phyloP scores from a whole-genome alignment of 768 basidiomycete species.

The Amanita inopinata region DNA sequence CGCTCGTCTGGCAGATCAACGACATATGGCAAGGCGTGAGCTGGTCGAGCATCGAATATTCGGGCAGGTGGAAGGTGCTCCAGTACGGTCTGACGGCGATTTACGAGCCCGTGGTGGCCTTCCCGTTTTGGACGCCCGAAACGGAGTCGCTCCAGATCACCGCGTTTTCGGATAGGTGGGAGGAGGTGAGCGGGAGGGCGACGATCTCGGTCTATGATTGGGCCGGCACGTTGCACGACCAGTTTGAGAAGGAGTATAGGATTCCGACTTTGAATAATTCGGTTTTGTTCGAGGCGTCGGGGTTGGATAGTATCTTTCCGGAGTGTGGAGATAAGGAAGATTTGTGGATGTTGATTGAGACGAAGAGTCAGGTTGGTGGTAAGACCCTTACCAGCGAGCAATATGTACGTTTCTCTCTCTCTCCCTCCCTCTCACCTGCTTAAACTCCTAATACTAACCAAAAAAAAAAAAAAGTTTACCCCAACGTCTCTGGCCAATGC shows the following conservation, averaged over 20 bases:
- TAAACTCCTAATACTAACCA: not conserved
- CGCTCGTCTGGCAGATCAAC: conserved; percentile 50
- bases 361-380: conserved; percentile 33
- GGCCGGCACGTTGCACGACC: conserved; percentile 30
- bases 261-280: conserved; percentile 44
- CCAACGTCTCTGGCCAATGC: conserved; percentile 38
- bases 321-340: conserved; percentile 27
- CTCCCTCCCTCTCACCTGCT: conserved; percentile 3
- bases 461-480: conserved; percentile 30
- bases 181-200: conserved; percentile 32
- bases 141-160: conserved; percentile 38
- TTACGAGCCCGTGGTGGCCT: conserved; percentile 39
- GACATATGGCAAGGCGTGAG: conserved; percentile 53
- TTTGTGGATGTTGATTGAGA: conserved; percentile 42
- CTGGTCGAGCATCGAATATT: conserved; percentile 48
- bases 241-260: conserved; percentile 28
- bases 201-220: conserved; percentile 53
- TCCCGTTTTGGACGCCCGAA: conserved; percentile 46
- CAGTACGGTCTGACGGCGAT: conserved; percentile 38
- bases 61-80: conserved; percentile 50
- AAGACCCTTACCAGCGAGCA: conserved; percentile 39
- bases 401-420: conserved; percentile 27
- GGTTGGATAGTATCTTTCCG: conserved; percentile 37
- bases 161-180: conserved; percentile 44
- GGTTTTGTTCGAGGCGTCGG: conserved; percentile 28